A percentile compares a stretch with the other conserved stretches of the same genome.
Evolutionary conservation across 805 yeast genomes (phyloP).

Genomic region (Spathaspora gorwiae): DNA sequence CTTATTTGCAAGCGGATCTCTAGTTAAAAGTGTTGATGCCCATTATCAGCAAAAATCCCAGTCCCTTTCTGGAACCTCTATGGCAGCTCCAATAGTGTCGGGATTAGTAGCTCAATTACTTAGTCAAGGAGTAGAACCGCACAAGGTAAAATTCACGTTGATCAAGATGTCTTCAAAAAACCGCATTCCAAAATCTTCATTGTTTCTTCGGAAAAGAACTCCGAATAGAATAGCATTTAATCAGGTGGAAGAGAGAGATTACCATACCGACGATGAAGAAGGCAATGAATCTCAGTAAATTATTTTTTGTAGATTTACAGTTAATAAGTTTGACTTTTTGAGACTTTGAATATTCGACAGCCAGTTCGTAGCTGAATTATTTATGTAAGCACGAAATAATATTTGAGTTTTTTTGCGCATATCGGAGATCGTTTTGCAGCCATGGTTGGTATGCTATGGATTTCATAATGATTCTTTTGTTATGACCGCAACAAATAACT

Average conservation of each 20-base stretch:
- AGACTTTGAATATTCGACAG: too few relatives aligned
- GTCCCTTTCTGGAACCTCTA: constrained; percentile 67
- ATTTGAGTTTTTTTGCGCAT: too few relatives aligned
- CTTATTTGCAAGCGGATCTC: constrained; percentile 76
- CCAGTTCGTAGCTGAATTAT: too few relatives aligned
- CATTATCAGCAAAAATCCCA: constrained; percentile 20
- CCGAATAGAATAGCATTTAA: constrained; percentile 54
- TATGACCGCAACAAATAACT: too few relatives aligned
- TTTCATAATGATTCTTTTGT: too few relatives aligned
- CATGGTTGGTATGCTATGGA: too few relatives aligned
- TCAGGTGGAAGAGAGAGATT: constrained; percentile 16
- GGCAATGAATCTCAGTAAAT: too few relatives aligned
- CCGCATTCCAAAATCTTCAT: constrained; percentile 42
- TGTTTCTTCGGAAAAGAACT: constrained; percentile 46
- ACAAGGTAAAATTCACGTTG: constrained; percentile 39
- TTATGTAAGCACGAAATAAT: too few relatives aligned
- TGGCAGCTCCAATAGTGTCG: constrained; percentile 71
- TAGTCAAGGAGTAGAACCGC: constrained; percentile 44
- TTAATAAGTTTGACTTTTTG: too few relatives aligned
- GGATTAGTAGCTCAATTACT: constrained; percentile 58
- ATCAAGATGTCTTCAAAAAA: constrained; percentile 43
- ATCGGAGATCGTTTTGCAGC: too few relatives aligned
- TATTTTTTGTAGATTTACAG: too few relatives aligned
- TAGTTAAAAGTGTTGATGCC: constrained; percentile 53
- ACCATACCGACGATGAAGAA: constrained; percentile 3